Evolutionary conservation across 148 eudicot genomes (phyloP).

Genomic region (Salicornia ramosissima): DNA sequence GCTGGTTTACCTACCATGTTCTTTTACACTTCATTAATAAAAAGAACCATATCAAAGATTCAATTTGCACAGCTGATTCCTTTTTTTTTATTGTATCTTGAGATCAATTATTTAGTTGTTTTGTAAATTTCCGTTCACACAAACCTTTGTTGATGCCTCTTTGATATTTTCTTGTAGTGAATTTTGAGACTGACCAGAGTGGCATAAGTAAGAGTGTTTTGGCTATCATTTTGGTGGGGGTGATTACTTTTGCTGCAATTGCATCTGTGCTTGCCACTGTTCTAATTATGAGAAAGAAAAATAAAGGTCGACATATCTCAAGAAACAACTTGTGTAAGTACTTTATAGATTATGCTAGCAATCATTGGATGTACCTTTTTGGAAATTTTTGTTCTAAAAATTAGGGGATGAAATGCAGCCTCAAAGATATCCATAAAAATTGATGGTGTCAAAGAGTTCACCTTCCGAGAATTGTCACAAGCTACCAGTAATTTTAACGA

Average conservation of each 20-base stretch:
- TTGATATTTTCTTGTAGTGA: slow-evolving; percentile 32
- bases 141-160: slow-evolving; percentile 12
- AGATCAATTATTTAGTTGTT: background rate
- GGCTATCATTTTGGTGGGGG: slow-evolving; percentile 38
- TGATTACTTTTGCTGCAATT: slow-evolving; percentile 30
- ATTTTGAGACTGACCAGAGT: slow-evolving; percentile 22
- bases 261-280: slow-evolving; percentile 39
- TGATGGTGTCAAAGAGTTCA: slow-evolving; percentile 76
- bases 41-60: no score
- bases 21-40: no score
- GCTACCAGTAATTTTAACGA: slow-evolving; percentile 56
- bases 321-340: slow-evolving; percentile 48
- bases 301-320: slow-evolving; percentile 29
- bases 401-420: slow-evolving; percentile 40
- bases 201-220: slow-evolving; percentile 46
- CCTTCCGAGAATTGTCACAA: slow-evolving; percentile 56
- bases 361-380: background rate
- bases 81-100: background rate
- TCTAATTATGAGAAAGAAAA: slow-evolving; percentile 40
- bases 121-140: no score
- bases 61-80: no score
- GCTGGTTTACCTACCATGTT: no score
- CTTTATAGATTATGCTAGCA: background rate
- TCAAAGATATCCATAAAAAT: slow-evolving; percentile 56
- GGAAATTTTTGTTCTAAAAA: slow-evolving; percentile 4